These are phyloP conservation scores for Avena eriantha DNA, from an alignment of 176 grass and related monocot species.

Conservation along the genomic window DNA sequence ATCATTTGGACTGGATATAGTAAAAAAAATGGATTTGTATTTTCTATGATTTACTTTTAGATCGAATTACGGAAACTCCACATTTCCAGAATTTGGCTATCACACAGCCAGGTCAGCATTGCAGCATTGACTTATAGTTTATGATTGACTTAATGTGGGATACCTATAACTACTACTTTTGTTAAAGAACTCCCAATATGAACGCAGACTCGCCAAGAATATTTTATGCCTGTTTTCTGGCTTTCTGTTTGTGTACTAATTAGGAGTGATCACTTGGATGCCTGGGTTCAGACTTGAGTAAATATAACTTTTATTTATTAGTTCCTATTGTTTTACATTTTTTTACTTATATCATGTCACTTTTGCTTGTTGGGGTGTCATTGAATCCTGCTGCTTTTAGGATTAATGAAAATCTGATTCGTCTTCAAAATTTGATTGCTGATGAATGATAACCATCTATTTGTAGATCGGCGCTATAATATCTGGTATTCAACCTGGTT, in stretches of 20 bases:
- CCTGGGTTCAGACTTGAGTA: background rate
- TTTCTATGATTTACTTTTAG: background rate
- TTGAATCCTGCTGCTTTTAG: conserved; percentile 15
- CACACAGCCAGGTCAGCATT: background rate
- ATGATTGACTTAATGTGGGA: background rate
- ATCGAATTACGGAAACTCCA: background rate
- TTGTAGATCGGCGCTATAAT: conserved; percentile 93
- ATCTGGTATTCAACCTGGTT: conserved; percentile 94
- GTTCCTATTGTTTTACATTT: background rate
- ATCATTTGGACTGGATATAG: background rate
- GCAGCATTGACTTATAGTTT: background rate
- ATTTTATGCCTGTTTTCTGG: background rate
- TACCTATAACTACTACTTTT: background rate
- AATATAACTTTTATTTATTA: background rate
- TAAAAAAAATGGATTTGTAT: conserved; percentile 12
- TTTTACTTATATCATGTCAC: background rate
- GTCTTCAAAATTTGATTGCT: conserved; percentile 32
- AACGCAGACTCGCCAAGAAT: background rate
- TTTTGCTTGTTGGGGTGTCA: conserved; percentile 17
- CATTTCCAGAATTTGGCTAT: background rate
- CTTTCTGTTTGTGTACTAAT: background rate
- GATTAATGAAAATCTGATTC: conserved; percentile 28
- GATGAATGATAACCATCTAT: conserved; percentile 35
- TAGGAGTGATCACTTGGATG: background rate
- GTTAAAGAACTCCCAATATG: background rate